Evolutionary conservation across 2,329 filamentous ascomycete genomes (phyloP), one percentile per base, ranked within the genome.

Genomic region (Claviceps humidiphila): DNA sequence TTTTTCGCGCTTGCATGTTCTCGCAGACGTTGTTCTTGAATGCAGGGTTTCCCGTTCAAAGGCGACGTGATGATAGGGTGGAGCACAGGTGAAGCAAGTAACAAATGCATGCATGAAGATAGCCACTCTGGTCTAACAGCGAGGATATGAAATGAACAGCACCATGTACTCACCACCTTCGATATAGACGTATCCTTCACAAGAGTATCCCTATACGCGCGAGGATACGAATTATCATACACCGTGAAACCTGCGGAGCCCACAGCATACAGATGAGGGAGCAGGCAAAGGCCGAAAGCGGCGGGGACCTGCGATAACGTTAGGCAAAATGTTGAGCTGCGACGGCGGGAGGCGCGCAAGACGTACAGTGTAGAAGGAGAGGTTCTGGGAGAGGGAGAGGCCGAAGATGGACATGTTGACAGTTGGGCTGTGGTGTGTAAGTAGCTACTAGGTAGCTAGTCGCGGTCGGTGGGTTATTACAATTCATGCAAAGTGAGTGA

Each of bases 221-320:
- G 68, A 4, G 73, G 72, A 54, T 69, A 61, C 54, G 64, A 62
- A 5, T 62, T 57, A 56, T 75, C 70, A 52, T 66, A 71, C 51
- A 60, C 60, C 53, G 60, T 64, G 46, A 68, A 47, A 37, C 52
- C 52, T 13, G 47, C 43, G 5, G 47, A 30, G 13, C 20, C 17
- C 2, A 54, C 45, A 49, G 49, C 52, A 24, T 54, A 54, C 5
- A 51, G 40, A 37, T 54, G 52, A 20, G 52, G 52, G 45, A 54
- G 41, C 26, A 51, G 38, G 40, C 39, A 38, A 34, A 54, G 52
- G 26, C 11, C 49, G 40, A 51, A 54, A 1, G 52, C 71, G 1
- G 58, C 68, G 9, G 72, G 71, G 46, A 74, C 63, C 72, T 53
- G 30, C 14, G 5, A 45, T 42, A 6, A 30, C 8, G 7, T 45